Base-by-base conservation (phyloP, 1,284 basidiomycete genomes). In the Cutaneotrichosporon dermatis region DNA sequence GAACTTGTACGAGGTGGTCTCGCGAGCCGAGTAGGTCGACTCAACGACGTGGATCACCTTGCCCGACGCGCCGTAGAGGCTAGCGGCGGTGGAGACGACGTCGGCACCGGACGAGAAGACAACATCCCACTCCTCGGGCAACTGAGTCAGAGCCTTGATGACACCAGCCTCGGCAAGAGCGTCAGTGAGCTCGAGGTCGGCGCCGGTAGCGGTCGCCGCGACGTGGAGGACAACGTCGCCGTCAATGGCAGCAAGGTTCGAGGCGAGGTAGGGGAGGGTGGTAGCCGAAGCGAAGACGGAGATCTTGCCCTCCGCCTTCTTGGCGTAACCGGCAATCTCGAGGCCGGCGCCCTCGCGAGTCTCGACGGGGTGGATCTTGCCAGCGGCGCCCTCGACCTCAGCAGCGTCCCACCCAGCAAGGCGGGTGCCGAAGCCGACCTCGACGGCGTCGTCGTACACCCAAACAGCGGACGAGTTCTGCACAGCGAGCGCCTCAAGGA, bases 271-370 rank as follows among this genome's bases (percentile, higher is more conserved):
- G 11, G 87, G 84, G 50, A 94, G 81, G 13, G 66, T 82, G 78
- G 7, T 60, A 44, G 74, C 70, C 8, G 75, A 69, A 15, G 75
- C 75, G 56, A 80, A 78, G 39, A 80, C 73, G 25, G 70, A 66
- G 61, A 79, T 65, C 57, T 68, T 67, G 57, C 67, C 72, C n/a
- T 86, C 85, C 65, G 90, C 85, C 69, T 77, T 77, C 15, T 65
- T 65, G 46, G 74, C 66, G 62, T 90, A 84, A 13, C 92, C 92
- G 43, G 90, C 85, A 61, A 96, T 80, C 69, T 85, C 85, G 58
- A 92, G 79, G 13, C 92, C 92, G 16, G 92, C 91, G 52, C 92
- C 92, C 13, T 87, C 83, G 59, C 92, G 83, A n/a, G 89, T 92
- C 79, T 95, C 91, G 57, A 93, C 80, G 57, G 83, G 79, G 61